Base-by-base conservation (phyloP, 345 rosid species). In the Xanthoceras sorbifolium region DNA sequence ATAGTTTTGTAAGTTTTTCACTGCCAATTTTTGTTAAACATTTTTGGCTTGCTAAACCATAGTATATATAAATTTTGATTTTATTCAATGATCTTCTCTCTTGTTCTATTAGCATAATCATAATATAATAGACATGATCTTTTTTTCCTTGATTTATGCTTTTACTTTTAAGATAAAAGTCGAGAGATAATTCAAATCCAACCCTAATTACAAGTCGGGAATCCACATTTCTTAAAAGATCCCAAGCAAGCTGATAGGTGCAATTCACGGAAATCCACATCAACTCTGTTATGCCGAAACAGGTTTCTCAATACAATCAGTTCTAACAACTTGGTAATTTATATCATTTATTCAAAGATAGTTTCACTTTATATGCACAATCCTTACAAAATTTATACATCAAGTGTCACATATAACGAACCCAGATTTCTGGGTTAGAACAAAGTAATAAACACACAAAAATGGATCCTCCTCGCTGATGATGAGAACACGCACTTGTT, bases 1-100 rank as follows among this genome's bases (percentile, higher is more conserved):
- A 25, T 10, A 62, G 60, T 40, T 42, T 60, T 61, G n/a, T 42
- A 62, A 73, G 76, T n/a, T n/a, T n/a, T 44, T 57, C 34, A 29
- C 50, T 54, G 15, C 65, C 46, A 54, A 57, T 9, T 34, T 62
- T 73, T 62, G 68, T 57, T n/a, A n/a, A n/a, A n/a, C n/a, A 28
- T 32, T 14, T 18, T n/a, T 34, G 70, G 62, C 64, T 72, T 72
- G 55, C 23, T n/a, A 71, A 64, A 22, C 62, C 34, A 8, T 36
- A 25, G 4, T 55, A 38, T 12, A 40, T 38, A 38, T 55, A 55
- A 61, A 42, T 12, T 64, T 72, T 65, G 22, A 64, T 64, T 64
- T n/a, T 26, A n/a, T 36, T n/a, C 34, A 20, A 31, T 32, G 36
- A 9, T 50, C 22, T 50, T 32, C 28, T 73, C 5, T 32, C 67